These are phyloP conservation scores for Coemansia sp. DNA, from an alignment of 192 early-diverging fungal species.

Conservation along the genomic window DNA sequence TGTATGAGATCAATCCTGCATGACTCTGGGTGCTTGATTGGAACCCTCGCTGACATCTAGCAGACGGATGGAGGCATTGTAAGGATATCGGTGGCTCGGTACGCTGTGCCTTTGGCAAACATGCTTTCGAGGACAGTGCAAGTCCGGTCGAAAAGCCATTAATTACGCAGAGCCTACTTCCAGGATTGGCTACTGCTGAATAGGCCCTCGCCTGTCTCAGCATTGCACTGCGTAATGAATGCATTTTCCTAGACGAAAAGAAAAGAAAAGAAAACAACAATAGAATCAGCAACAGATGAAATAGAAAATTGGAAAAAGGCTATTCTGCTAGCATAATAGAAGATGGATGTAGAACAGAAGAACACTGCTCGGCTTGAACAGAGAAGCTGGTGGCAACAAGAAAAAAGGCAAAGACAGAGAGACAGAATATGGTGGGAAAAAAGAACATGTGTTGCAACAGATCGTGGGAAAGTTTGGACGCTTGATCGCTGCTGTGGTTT, in stretches of 20 bases:
- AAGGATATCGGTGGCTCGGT: background rate
- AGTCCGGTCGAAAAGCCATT: background rate
- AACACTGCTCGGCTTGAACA: too few species aligned
- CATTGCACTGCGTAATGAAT: background rate
- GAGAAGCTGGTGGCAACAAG: background rate
- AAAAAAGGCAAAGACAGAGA: background rate
- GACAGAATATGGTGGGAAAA: constrained; percentile 1
- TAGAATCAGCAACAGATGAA: background rate
- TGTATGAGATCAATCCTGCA: constrained; percentile 66
- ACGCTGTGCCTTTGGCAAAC: background rate
- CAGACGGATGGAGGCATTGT: background rate
- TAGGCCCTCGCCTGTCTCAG: background rate
- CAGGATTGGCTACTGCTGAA: background rate
- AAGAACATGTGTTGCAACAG: background rate
- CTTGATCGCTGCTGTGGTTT: background rate
- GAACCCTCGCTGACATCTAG: constrained; percentile 38
- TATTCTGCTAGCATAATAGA: too few species aligned
- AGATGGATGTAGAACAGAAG: background rate
- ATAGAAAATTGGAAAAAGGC: background rate
- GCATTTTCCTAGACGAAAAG: background rate
- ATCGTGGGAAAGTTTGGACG: constrained; percentile 23
- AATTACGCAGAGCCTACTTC: background rate
- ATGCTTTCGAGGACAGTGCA: background rate
- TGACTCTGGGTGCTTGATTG: constrained; percentile 43
- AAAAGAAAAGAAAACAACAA: background rate